phyloP scores from a whole-genome alignment of 192 early-diverging fungal genomes.

The Coemansia sp. region DNA sequence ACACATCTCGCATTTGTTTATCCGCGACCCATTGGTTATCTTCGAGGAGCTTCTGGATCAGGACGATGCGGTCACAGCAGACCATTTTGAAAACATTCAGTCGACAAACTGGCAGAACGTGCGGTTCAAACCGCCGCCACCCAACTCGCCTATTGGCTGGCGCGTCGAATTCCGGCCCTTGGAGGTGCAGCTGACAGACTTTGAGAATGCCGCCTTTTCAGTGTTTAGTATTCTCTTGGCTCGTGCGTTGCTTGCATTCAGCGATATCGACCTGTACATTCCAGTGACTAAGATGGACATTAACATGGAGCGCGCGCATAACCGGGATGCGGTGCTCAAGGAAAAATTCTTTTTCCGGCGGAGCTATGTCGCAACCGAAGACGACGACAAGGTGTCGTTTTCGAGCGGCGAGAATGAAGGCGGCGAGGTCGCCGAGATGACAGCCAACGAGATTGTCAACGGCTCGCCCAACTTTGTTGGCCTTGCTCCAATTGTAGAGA shows the following conservation, averaged over 20 bases:
- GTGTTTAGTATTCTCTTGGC: slow-evolving; percentile 92
- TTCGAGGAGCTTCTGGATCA: slow-evolving; percentile 87
- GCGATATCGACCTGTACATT: slow-evolving; percentile 91
- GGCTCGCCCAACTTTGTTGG: slow-evolving; percentile 79
- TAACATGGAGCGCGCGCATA: slow-evolving; percentile 89
- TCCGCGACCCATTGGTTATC: slow-evolving; percentile 96
- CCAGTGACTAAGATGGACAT: slow-evolving; percentile 93
- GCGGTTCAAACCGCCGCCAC: slow-evolving; percentile 97
- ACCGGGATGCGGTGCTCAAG: slow-evolving; percentile 73
- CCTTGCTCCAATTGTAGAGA: slow-evolving; percentile 77
- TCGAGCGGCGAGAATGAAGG: slow-evolving; percentile 6
- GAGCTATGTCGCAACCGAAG: slow-evolving; percentile 56
- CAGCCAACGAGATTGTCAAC: slow-evolving; percentile 92
- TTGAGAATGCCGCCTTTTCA: slow-evolving; percentile 95
- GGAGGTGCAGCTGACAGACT: slow-evolving; percentile 96
- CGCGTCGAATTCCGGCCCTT: slow-evolving; percentile 96
- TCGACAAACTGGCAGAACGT: slow-evolving; percentile 99
- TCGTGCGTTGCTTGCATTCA: slow-evolving; percentile 79
- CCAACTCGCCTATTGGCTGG: slow-evolving; percentile 91
- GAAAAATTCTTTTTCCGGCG: slow-evolving; percentile 92
- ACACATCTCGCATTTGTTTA: slow-evolving; percentile 95
- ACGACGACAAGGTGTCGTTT: slow-evolving; percentile 13
- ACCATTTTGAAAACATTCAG: slow-evolving; percentile 99
- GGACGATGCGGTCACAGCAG: slow-evolving; percentile 79
- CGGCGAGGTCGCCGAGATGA: slow-evolving; percentile 62